phyloP scores from a whole-genome alignment of 179 eudicot genomes.

The Amaranthus tricolor region DNA sequence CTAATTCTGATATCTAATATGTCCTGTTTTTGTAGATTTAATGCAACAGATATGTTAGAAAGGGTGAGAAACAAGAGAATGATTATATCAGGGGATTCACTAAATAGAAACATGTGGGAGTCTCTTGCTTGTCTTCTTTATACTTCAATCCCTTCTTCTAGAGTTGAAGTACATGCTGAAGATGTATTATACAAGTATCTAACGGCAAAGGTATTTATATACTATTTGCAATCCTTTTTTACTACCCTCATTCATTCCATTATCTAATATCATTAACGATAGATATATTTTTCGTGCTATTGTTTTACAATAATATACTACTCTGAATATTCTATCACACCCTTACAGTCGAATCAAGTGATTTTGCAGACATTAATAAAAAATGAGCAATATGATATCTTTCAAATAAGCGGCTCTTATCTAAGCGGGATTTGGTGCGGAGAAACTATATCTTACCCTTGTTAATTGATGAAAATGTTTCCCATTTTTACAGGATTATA shows the following conservation, averaged over 20 bases:
- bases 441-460: too few relatives aligned
- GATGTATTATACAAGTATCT: conserved; percentile 21
- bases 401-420: too few relatives aligned
- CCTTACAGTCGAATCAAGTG: too few relatives aligned
- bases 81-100: conserved; percentile 38
- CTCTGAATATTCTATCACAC: too few relatives aligned
- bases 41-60: conserved; percentile 32
- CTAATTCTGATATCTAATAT: too few relatives aligned
- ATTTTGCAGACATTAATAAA: too few relatives aligned
- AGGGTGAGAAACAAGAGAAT: conserved; percentile 36
- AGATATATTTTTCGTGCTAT: too few relatives aligned
- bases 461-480: too few relatives aligned
- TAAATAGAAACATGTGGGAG: conserved; percentile 40
- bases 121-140: conserved; percentile 43
- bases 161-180: conserved; percentile 23
- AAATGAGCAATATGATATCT: not conserved
- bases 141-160: conserved; percentile 26
- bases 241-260: not conserved
- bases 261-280: not conserved
- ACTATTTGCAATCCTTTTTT: too few relatives aligned
- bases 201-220: conserved; percentile 26
- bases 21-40: conserved; percentile 22
- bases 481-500: conserved; percentile 28
- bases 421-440: too few relatives aligned
- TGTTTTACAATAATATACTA: too few relatives aligned